phyloP scores from a whole-genome alignment of 306 rosid species.

The Astragalus glycyphyllos region DNA sequence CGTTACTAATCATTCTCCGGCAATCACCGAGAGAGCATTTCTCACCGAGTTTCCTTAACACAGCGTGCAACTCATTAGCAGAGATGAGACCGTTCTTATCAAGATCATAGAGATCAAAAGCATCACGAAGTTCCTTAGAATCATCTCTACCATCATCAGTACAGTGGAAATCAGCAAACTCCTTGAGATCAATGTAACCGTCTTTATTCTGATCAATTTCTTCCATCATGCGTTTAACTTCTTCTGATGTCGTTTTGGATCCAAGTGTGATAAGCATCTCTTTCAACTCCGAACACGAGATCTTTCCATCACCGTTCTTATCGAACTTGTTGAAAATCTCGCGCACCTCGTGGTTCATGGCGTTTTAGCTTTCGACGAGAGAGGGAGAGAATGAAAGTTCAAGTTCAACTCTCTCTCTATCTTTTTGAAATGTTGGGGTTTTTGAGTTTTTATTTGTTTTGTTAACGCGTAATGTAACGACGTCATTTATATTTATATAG shows the following conservation, averaged over 20 bases:
- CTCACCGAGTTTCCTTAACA: slow-evolving; percentile 75
- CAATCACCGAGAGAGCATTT: slow-evolving; percentile 79
- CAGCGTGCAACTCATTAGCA: slow-evolving; percentile 69
- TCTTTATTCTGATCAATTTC: slow-evolving; percentile 85
- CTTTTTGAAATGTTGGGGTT: neutral
- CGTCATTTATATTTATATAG: slow-evolving; percentile 24
- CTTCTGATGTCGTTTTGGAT: slow-evolving; percentile 60
- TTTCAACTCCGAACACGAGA: slow-evolving; percentile 68
- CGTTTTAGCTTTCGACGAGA: neutral
- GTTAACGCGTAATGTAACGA: neutral
- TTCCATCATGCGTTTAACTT: slow-evolving; percentile 71
- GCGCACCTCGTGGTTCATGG: slow-evolving; percentile 75
- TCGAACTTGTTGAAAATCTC: slow-evolving; percentile 85
- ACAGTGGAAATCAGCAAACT: slow-evolving; percentile 73
- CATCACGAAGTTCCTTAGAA: slow-evolving; percentile 75
- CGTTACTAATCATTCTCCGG: slow-evolving; percentile 74
- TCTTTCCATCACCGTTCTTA: slow-evolving; percentile 88
- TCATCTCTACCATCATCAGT: slow-evolving; percentile 13
- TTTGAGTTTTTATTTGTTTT: neutral
- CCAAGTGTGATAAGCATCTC: slow-evolving; percentile 66
- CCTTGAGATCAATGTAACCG: slow-evolving; percentile 77
- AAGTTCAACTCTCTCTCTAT: slow-evolving; percentile 5
- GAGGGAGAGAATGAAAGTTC: slow-evolving; percentile 27
- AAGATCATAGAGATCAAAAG: slow-evolving; percentile 81
- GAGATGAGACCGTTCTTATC: slow-evolving; percentile 93